Evolutionary conservation across 1,139 yeast genomes (phyloP).

Genomic region (Hemisphaericaspora lyxosophila): DNA sequence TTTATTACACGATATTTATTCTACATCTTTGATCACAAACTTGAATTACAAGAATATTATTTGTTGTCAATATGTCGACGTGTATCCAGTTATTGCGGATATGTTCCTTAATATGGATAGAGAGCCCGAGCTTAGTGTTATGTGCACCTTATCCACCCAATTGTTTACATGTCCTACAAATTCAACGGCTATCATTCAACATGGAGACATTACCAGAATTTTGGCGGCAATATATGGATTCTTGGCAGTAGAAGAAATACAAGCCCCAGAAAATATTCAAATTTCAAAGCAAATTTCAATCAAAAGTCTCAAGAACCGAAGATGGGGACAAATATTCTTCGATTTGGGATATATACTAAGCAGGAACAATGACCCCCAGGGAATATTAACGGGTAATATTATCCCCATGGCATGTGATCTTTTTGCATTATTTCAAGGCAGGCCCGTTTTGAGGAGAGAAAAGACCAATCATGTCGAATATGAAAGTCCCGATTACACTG

Average conservation of each 20-base stretch:
- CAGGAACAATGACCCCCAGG: slow-evolving; percentile 57
- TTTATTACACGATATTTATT: slow-evolving; percentile 64
- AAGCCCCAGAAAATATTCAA: slow-evolving; percentile 46
- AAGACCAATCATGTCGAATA: slow-evolving; percentile 84
- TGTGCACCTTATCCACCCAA: slow-evolving; percentile 79
- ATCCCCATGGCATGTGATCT: slow-evolving; percentile 61
- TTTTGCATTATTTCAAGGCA: slow-evolving; percentile 73
- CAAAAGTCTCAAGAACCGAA: slow-evolving; percentile 64
- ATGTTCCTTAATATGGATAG: slow-evolving; percentile 68
- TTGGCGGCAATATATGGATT: slow-evolving; percentile 67
- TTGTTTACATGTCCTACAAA: slow-evolving; percentile 81
- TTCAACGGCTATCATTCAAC: slow-evolving; percentile 65
- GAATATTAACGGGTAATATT: slow-evolving; percentile 32
- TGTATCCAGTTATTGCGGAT: slow-evolving; percentile 78
- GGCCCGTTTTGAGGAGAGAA: slow-evolving; percentile 74
- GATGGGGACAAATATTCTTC: slow-evolving; percentile 82
- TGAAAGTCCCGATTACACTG: slow-evolving; percentile 83
- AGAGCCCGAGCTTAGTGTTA: slow-evolving; percentile 79
- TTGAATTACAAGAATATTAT: slow-evolving; percentile 57
- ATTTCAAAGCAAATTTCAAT: slow-evolving; percentile 43
- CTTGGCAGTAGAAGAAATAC: slow-evolving; percentile 57
- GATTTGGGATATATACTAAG: slow-evolving; percentile 80
- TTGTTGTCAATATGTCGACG: slow-evolving; percentile 78
- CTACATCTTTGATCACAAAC: slow-evolving; percentile 69
- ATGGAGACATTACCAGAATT: slow-evolving; percentile 69